Evolutionary conservation across 140 eudicot genomes (phyloP), one percentile per base, ranked within the genome.

Genomic region (Senecio squalidus): DNA sequence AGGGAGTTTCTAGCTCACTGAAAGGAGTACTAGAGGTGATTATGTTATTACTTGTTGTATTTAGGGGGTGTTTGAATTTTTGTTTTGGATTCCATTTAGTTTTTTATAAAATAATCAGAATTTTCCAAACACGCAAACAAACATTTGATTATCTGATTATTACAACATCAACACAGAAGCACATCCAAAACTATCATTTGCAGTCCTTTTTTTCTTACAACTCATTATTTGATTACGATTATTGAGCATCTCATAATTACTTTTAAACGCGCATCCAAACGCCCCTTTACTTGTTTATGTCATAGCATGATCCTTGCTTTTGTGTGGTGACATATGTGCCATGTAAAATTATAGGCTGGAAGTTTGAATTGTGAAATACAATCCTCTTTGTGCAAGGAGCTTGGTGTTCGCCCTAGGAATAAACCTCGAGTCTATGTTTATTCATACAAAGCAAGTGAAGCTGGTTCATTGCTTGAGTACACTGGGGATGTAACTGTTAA

Each of bases 1-100:
- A 63, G 52, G 95, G 84, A 76, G 79, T 82, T 79, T 76, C 63
- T 24, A 66, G 70, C 74, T 72, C 95, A 30, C 74, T 92, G 18
- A 78, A 84, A 69, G 98, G 98, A 64, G 95, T 82, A 16, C 9
- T 92, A 58, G 81, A 92, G 92, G 98, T 91, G 68, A 9, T 44
- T 44, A 20, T 41, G n/a, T 49, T 11, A 17, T 64, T 26, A 41
- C 50, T 10, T 73, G 6, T 46, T 27, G 58, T 52, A 17, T 21
- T 7, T 51, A 17, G 24, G 39, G 4, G 36, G 58, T 3, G 15
- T 40, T 18, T 53, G 24, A 34, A 62, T 60, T 39, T 15, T 23
- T 58, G 25, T 25, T 58, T 21, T 21, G 53, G 15, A 49, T 30
- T 27, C 25, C 27, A 16, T 55, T 24, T 24, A 22, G 55, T 29